phyloP scores from a whole-genome alignment of 257 asterid species.

The Solanum piurae region DNA sequence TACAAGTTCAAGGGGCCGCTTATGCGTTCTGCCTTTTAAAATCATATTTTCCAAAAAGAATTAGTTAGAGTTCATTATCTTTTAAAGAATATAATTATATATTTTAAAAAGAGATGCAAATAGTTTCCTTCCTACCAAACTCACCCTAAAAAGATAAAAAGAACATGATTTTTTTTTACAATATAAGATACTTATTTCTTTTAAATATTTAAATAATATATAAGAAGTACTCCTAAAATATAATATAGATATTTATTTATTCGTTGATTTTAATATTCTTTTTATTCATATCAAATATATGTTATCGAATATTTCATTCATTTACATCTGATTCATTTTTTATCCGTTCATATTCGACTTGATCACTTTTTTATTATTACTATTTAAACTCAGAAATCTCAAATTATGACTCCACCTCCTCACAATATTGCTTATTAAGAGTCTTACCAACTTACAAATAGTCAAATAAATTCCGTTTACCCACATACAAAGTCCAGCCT shows the following conservation, averaged over 20 bases:
- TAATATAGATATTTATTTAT: background rate
- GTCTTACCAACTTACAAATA: background rate
- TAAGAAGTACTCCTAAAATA: background rate
- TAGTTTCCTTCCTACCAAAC: background rate
- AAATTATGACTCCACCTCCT: too few relatives aligned
- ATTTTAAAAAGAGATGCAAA: background rate
- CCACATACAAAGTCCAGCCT: background rate
- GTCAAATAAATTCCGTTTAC: background rate
- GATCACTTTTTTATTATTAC: too few relatives aligned
- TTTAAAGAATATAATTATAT: background rate
- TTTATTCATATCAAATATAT: too few relatives aligned
- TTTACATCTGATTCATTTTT: too few relatives aligned
- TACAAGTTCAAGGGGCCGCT: too few relatives aligned
- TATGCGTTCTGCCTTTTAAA: too few relatives aligned
- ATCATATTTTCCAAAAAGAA: background rate
- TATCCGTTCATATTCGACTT: too few relatives aligned
- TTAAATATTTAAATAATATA: too few relatives aligned
- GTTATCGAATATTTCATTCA: too few relatives aligned
- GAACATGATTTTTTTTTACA: background rate
- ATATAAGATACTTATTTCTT: background rate
- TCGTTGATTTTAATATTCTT: too few relatives aligned
- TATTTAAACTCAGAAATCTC: too few relatives aligned
- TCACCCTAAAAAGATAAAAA: background rate
- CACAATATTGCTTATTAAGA: too few relatives aligned
- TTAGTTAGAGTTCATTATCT: background rate